phyloP scores from a whole-genome alignment of 2,329 filamentous ascomycete species.

The Rosellinia necatrix region DNA sequence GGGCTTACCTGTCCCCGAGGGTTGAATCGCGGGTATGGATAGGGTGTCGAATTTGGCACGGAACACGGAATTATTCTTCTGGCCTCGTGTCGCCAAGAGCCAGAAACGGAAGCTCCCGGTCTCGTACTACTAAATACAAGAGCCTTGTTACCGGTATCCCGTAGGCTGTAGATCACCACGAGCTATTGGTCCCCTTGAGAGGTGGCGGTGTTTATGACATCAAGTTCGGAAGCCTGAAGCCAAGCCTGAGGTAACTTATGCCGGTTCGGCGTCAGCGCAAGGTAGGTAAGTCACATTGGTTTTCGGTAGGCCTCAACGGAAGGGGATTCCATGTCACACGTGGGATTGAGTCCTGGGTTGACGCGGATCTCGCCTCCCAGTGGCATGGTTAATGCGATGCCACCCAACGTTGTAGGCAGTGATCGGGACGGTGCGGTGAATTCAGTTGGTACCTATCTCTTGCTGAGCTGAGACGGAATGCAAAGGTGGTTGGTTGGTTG shows the following conservation, averaged over 20 bases:
- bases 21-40: too few relatives aligned
- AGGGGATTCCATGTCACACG: slow-evolving; percentile 8
- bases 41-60: too few relatives aligned
- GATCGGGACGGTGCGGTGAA: too few relatives aligned
- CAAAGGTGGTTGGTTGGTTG: background rate
- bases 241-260: too few relatives aligned
- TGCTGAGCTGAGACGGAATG: background rate
- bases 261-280: too few relatives aligned
- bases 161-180: too few relatives aligned
- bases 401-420: slow-evolving; percentile 4
- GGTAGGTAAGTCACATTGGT: background rate
- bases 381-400: slow-evolving; percentile 18
- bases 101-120: background rate
- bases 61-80: background rate
- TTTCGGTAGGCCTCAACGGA: background rate
- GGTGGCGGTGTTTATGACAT: background rate
- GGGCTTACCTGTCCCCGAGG: too few relatives aligned
- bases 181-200: background rate
- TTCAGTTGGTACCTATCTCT: too few relatives aligned
- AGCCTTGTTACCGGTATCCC: too few relatives aligned
- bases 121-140: background rate
- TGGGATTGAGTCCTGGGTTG: slow-evolving; percentile 3
- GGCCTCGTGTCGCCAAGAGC: background rate
- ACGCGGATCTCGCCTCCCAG: slow-evolving; percentile 9
- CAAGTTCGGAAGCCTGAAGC: too few relatives aligned